Conservation (phyloP, 352 stramenopile genomes). For the Pythium sp. region DNA sequence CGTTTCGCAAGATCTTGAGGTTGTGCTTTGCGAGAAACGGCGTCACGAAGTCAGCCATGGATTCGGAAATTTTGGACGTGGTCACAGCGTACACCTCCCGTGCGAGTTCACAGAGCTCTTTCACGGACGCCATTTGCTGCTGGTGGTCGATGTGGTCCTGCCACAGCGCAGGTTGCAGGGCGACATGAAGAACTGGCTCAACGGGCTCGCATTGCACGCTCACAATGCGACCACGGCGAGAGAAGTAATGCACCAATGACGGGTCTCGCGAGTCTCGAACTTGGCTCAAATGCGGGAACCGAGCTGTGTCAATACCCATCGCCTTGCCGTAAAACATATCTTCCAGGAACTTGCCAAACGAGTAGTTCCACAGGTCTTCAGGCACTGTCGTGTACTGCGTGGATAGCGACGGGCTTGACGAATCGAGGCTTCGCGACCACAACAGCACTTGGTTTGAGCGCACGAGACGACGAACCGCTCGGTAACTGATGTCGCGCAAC, state of each 20-base stretch:
- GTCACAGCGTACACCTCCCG: conserved; percentile 74
- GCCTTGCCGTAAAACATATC: conserved; percentile 83
- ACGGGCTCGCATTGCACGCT: conserved; percentile 76
- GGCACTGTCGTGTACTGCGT: conserved; percentile 60
- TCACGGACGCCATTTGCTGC: conserved; percentile 55
- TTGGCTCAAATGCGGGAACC: conserved; percentile 60
- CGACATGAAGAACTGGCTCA: conserved; percentile 80
- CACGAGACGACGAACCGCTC: conserved; percentile 52
- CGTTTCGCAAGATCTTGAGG: conserved; percentile 72
- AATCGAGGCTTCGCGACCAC: conserved; percentile 52
- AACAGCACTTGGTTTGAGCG: conserved; percentile 64
- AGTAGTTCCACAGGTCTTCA: conserved; percentile 79
- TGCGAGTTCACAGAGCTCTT: conserved; percentile 74
- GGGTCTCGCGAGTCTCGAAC: conserved; percentile 62
- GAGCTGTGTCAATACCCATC: conserved; percentile 62
- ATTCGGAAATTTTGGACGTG: conserved; percentile 74
- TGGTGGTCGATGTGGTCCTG: conserved; percentile 76
- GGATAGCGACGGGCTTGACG: conserved; percentile 32
- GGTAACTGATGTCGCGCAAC: conserved; percentile 61
- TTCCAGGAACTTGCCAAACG: conserved; percentile 87
- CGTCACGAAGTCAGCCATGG: conserved; percentile 68
- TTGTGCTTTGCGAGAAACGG: conserved; percentile 67
- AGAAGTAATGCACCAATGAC: conserved; percentile 78
- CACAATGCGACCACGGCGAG: conserved; percentile 62
- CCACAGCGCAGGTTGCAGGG: conserved; percentile 78